phyloP scores from a whole-genome alignment of 73 alveolate species.

The Uronychia setigera region DNA sequence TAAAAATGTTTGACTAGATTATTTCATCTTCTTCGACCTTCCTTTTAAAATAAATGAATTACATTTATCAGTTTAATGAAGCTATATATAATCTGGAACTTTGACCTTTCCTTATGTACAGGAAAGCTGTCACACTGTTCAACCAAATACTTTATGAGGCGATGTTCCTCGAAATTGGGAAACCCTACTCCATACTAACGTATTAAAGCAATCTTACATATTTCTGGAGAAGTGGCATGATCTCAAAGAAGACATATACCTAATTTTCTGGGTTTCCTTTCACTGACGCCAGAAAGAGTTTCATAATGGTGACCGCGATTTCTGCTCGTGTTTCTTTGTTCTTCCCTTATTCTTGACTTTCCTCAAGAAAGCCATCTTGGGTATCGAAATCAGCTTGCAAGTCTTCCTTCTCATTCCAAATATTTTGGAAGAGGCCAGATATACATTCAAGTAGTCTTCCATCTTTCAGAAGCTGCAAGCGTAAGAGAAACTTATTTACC shows the following conservation, averaged over 20 bases:
- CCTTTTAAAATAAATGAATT: constrained; percentile 6
- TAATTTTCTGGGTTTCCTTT: background rate
- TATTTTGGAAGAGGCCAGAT: constrained; percentile 4
- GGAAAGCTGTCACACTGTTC: constrained; percentile 30
- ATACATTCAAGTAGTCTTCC: constrained; percentile 8
- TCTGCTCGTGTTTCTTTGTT: constrained; percentile 11
- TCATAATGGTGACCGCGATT: constrained; percentile 23
- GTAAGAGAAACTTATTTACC: background rate
- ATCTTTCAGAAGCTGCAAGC: constrained; percentile 1
- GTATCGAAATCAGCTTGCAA: constrained; percentile 12
- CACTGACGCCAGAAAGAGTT: background rate
- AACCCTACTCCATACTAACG: constrained; percentile 39
- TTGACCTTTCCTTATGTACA: constrained; percentile 35
- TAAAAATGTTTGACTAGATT: constrained; percentile 11
- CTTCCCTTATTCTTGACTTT: background rate
- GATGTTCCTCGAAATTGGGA: constrained; percentile 17
- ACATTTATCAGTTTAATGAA: constrained; percentile 30
- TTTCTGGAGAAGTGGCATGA: constrained; percentile 23
- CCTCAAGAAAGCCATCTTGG: background rate
- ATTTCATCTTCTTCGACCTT: constrained; percentile 5
- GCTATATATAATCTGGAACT: constrained; percentile 21
- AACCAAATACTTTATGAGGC: constrained; percentile 29
- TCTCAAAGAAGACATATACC: constrained; percentile 34
- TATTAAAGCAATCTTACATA: constrained; percentile 11
- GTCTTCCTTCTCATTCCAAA: constrained; percentile 35